Evolutionary conservation across 176 grass and related monocot genomes (phyloP), one percentile per base, ranked within the genome.

Genomic region (Oryza brachyantha): DNA sequence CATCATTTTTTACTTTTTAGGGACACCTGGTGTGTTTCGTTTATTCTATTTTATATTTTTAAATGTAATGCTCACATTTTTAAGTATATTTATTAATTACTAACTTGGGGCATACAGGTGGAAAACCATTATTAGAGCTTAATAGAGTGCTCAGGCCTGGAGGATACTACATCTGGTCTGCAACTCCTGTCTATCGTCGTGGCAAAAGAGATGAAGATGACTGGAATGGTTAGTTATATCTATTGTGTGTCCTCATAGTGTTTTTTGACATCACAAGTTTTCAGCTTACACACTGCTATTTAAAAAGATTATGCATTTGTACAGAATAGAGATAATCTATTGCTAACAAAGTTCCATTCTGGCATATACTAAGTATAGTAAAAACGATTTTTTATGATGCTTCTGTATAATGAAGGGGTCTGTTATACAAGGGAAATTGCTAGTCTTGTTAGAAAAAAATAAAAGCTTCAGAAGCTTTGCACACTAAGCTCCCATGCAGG

Each of bases 81-180:
- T 63, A 8, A 34, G 8, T 61, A 63, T 55, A 2, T 0, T 34
- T 79, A n/a, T n/a, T n/a, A n/a, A n/a, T 63, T 57, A 41, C 31
- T 75, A 43, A 26, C 16, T 69, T 80, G 26, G 34, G 29, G 0
- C 10, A 29, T 81, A 67, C 74, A 98, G 95, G 95, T 89, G 95
- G 95, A 76, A 79, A 82, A 68, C 95, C 90, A 78, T 76, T 94
- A 52, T 83, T 98, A 85, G 95, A 98, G 61, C 89, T 98, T 25
- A 93, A 98, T 70, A 92, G 92, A 78, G 78, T 98, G 78, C 87
- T 98, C 19, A 92, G 95, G 62, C 95, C 95, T 90, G 95, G 92
- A 84, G 95, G 92, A 60, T 90, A 90, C 68, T 94, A 89, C 71
- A 87, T 94, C 25, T 98, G 95, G 95, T 98, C 95, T 82, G 92